Evolutionary conservation across 83 land plant genomes (phyloP).

Genomic region (Diphasiastrum complanatum): DNA sequence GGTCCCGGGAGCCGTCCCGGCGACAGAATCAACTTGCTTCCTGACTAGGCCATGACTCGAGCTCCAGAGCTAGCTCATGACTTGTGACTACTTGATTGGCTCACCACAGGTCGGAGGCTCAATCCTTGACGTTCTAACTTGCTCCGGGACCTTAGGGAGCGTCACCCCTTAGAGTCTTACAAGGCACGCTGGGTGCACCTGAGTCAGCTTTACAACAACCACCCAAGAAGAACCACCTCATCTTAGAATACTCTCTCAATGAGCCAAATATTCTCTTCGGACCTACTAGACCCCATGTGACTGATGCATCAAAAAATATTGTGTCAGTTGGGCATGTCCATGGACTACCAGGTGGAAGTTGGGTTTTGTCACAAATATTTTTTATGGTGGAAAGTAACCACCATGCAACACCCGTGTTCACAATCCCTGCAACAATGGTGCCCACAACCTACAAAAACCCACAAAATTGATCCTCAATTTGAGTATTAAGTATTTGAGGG

Average conservation of each 20-base stretch:
- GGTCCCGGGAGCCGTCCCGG: too few species aligned
- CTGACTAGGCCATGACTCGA: too few species aligned
- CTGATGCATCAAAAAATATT: slow-evolving; percentile 20
- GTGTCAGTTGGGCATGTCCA: slow-evolving; percentile 16
- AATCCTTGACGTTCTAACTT: too few species aligned
- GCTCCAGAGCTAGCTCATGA: too few species aligned
- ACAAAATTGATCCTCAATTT: too few species aligned
- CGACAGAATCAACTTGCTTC: too few species aligned
- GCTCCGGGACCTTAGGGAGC: slow-evolving; percentile 76
- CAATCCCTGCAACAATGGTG: slow-evolving; percentile 54
- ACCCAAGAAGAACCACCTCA: slow-evolving; percentile 20
- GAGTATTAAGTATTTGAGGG: too few species aligned
- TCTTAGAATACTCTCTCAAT: neutral
- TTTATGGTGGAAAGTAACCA: slow-evolving; percentile 12
- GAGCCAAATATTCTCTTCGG: slow-evolving; percentile 17
- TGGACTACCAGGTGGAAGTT: slow-evolving; percentile 12
- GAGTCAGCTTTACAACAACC: slow-evolving; percentile 49
- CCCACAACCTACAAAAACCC: slow-evolving; percentile 52
- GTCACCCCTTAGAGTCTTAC: slow-evolving; percentile 56
- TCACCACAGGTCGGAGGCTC: too few species aligned
- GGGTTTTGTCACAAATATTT: slow-evolving; percentile 16
- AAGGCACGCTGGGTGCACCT: slow-evolving; percentile 36
- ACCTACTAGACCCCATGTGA: slow-evolving; percentile 20
- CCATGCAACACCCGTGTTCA: slow-evolving; percentile 49
- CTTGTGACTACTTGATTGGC: too few species aligned